A percentile compares a stretch with the other conserved stretches of the same genome.
These are phyloP conservation scores for Coffea humblotiana DNA, from an alignment of 305 asterid genomes.

Conservation along the genomic window DNA sequence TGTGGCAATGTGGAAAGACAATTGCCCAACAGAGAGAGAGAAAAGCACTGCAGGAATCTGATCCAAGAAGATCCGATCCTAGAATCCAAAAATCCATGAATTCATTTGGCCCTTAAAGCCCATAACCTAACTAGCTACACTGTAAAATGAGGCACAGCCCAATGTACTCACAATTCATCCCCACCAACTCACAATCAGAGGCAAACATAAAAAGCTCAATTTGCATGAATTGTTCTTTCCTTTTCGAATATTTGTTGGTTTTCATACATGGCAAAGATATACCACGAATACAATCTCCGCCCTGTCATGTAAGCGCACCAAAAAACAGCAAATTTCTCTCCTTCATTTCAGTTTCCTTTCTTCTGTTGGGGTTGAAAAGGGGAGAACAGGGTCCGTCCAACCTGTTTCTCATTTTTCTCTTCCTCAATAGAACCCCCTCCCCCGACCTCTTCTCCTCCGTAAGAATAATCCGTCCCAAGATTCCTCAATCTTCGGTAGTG, in stretches of 20 bases:
- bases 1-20: too few species aligned
- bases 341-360: background rate
- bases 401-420: slow-evolving; percentile 1
- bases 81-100: too few species aligned
- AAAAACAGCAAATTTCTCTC: background rate
- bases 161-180: too few species aligned
- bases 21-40: background rate
- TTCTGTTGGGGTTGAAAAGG: slow-evolving; percentile 6
- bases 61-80: too few species aligned
- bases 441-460: background rate
- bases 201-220: background rate
- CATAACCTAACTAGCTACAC: background rate
- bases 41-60: too few species aligned
- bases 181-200: background rate
- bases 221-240: background rate
- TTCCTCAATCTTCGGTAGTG: slow-evolving; percentile 4
- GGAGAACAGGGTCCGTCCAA: slow-evolving; percentile 15
- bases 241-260: background rate
- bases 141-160: background rate
- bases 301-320: background rate
- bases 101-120: background rate
- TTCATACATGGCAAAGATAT: too few species aligned
- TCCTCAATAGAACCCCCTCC: background rate
- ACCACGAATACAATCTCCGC: background rate
- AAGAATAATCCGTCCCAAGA: background rate